A percentile compares a stretch with the other conserved stretches of the same genome.
Conservation (phyloP, 805 yeast species). For the Lachancea sp. region DNA sequence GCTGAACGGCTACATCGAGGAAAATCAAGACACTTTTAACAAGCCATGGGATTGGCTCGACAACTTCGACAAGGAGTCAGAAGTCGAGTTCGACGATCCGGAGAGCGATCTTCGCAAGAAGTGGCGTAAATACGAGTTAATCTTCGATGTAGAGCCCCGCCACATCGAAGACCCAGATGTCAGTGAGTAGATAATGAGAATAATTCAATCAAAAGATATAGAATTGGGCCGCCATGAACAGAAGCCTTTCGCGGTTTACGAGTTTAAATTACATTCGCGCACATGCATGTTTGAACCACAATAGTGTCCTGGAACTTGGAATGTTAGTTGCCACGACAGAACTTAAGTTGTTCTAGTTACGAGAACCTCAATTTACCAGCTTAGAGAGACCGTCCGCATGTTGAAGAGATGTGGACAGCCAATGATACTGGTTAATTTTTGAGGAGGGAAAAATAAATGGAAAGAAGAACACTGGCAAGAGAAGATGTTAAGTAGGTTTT, state of each 20-base stretch:
- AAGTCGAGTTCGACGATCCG: slow-evolving; percentile 28
- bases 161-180: slow-evolving; percentile 26
- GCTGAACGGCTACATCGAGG: slow-evolving; percentile 16
- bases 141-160: slow-evolving; percentile 33
- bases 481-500: neutral
- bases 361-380: slow-evolving; percentile 21
- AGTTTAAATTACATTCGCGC: neutral
- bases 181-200: slow-evolving; percentile 22
- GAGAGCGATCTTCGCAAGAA: slow-evolving; percentile 28
- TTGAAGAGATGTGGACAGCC: slow-evolving; percentile 24
- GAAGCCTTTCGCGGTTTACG: neutral
- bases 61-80: slow-evolving; percentile 33
- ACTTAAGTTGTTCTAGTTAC: slow-evolving; percentile 22
- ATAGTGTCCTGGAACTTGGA: slow-evolving; percentile 20
- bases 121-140: slow-evolving; percentile 33
- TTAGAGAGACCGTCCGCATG: slow-evolving; percentile 27
- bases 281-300: slow-evolving; percentile 26
- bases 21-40: slow-evolving; percentile 19
- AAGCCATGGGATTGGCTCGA: slow-evolving; percentile 36
- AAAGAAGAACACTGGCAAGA: too few relatives aligned
- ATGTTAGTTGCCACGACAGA: slow-evolving; percentile 19
- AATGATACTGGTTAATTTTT: slow-evolving; percentile 24
- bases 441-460: neutral
- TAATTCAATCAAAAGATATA: too few relatives aligned
- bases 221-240: too few relatives aligned